Conservation (phyloP, 78 protist species). For the Mastigamoeba balamuthi region DNA sequence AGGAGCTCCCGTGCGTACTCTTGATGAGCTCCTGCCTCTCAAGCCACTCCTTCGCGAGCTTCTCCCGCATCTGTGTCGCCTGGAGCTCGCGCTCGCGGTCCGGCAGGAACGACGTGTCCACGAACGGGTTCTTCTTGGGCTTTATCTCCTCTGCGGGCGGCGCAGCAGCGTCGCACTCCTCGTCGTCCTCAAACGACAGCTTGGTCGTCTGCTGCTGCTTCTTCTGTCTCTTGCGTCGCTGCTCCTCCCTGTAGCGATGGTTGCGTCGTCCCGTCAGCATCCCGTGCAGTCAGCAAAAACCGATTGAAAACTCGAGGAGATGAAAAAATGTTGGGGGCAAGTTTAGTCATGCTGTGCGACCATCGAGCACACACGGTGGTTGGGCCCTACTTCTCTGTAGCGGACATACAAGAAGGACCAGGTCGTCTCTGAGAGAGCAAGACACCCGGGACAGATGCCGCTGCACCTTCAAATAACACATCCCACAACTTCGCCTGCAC, state of each 20-base stretch:
- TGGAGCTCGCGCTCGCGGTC: conserved; percentile 63
- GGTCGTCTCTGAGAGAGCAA: too few relatives aligned
- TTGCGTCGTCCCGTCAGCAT: too few relatives aligned
- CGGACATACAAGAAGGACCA: too few relatives aligned
- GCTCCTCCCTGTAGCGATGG: background rate
- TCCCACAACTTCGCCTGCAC: too few relatives aligned
- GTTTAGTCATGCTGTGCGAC: too few relatives aligned
- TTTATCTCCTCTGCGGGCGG: background rate
- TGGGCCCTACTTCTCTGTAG: too few relatives aligned
- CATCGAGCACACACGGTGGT: too few relatives aligned
- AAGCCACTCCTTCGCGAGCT: conserved; percentile 47
- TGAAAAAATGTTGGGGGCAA: too few relatives aligned
- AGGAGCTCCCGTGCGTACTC: background rate
- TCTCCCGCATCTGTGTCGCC: conserved; percentile 21
- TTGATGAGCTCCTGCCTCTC: conserved; percentile 58
- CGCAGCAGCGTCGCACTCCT: background rate
- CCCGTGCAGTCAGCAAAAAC: too few relatives aligned
- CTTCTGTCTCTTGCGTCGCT: background rate
- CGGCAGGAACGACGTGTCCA: conserved; percentile 71
- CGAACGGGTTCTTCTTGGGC: conserved; percentile 41
- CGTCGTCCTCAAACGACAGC: background rate
- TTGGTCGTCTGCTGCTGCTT: background rate
- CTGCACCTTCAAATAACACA: too few relatives aligned
- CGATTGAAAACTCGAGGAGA: too few relatives aligned
- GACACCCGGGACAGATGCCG: too few relatives aligned